Evolutionary conservation across 768 basidiomycete genomes (phyloP).

Genomic region (Podaxis sp.): DNA sequence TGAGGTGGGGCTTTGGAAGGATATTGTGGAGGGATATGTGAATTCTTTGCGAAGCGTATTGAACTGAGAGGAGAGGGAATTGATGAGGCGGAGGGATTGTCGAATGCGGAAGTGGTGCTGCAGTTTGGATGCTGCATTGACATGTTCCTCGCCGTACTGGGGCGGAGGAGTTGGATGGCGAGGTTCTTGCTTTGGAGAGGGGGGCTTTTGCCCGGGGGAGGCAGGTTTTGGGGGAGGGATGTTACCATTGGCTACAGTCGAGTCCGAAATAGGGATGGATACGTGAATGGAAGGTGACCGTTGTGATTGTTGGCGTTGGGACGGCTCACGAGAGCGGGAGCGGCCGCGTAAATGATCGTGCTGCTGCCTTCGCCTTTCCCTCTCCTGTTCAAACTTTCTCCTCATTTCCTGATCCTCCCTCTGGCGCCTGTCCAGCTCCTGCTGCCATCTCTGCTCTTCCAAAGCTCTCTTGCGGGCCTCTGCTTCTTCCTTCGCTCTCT

Average conservation of each 20-base stretch:
- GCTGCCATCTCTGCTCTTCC: slow-evolving; percentile 15
- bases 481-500: slow-evolving; percentile 16
- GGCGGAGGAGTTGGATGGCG: slow-evolving; percentile 9
- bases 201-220: slow-evolving; percentile 2
- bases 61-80: slow-evolving; percentile 38
- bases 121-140: slow-evolving; percentile 42
- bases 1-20: slow-evolving; percentile 35
- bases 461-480: slow-evolving; percentile 17
- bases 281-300: neutral
- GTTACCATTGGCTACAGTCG: neutral
- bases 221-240: slow-evolving; percentile 7
- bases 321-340: neutral
- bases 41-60: slow-evolving; percentile 37
- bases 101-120: slow-evolving; percentile 43
- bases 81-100: slow-evolving; percentile 36
- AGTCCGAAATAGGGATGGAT: neutral
- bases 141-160: slow-evolving; percentile 25
- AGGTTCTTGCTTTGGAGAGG: slow-evolving; percentile 1
- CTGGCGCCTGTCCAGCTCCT: slow-evolving; percentile 16
- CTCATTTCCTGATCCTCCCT: slow-evolving; percentile 17
- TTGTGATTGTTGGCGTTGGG: too few relatives aligned
- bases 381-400: slow-evolving; percentile 16
- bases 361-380: slow-evolving; percentile 16
- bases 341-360: neutral
- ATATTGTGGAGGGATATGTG: slow-evolving; percentile 38